Base-by-base conservation (phyloP, 2,329 filamentous ascomycete species). In the Beauveria varroae region DNA sequence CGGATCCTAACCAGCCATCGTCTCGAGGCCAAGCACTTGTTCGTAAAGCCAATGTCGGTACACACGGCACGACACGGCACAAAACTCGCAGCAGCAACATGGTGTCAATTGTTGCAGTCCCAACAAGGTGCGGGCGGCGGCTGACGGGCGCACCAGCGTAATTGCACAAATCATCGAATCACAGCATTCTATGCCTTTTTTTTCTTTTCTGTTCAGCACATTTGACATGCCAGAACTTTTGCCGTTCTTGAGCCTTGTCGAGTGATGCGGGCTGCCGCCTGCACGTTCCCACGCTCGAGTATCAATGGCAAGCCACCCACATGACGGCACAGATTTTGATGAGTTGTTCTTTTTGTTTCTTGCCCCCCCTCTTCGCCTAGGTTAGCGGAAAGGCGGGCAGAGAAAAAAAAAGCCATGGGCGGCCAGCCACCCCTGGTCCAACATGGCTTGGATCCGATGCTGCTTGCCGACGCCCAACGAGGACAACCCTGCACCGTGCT, bases 391-490 rank as follows among this genome's bases (percentile, higher is more conserved):
- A 37, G 34, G 34, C 34, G 34, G 34, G 12, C 34, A 20, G n/a
- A n/a, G n/a, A n/a, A n/a, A 24, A 28, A 22, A 52, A 30, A 22
- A 7, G 24, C 24, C 24, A 14, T 43, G 14, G 34, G 34, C 12
- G 34, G 44, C 18, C 37, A 26, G 26, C 26, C 10, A 28, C 49
- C 57, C 57, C 47, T 40, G 46, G 56, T 58, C 56, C 26, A 51
- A 47, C 16, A 40, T 56, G 46, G 47, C 47, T 44, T 44, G 46
- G 47, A 20, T 40, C 55, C 55, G 43, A 49, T 49, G 34, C 50
- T 58, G 54, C 47, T 57, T 57, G 43, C 28, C 55, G 47, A 59
- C 57, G 57, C 46, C 57, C 34, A 51, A 34, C 46, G 46, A 57
- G 47, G 24, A 34, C 47, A 51, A 46, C 57, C 57, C 57, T 59